Evolutionary conservation across 2,329 filamentous ascomycete genomes (phyloP).

Genomic region (Lasiodiplodia gonubiensis): DNA sequence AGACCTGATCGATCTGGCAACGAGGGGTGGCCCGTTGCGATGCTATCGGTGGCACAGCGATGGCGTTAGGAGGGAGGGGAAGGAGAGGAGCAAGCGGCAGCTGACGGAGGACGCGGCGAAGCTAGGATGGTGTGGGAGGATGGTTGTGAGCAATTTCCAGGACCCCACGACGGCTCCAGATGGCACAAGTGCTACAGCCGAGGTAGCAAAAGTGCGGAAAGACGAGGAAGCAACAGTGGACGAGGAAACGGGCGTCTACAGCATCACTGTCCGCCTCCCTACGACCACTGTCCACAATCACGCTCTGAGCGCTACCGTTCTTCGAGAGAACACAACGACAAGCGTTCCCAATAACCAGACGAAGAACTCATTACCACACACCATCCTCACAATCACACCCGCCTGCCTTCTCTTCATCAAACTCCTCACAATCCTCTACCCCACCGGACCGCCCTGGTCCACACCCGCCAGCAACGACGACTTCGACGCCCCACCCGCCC

Average conservation of each 20-base stretch:
- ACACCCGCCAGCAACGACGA: not conserved
- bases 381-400: not conserved
- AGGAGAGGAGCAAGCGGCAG: not conserved
- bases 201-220: not conserved
- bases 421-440: not conserved
- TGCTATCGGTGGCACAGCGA: conserved; percentile 22
- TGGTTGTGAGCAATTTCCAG: not conserved
- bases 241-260: not conserved
- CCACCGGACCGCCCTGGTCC: not conserved
- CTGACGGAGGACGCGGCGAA: not conserved
- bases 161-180: not conserved
- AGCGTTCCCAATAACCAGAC: not conserved
- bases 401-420: not conserved
- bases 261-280: not conserved
- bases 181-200: not conserved
- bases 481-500: not conserved
- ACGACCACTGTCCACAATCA: not conserved
- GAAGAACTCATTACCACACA: not conserved
- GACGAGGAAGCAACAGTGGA: not conserved
- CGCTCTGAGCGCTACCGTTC: not conserved
- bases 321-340: not conserved
- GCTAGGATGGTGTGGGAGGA: conserved; percentile 3
- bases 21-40: conserved; percentile 3
- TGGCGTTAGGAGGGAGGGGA: not conserved
- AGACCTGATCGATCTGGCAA: conserved; percentile 5